phyloP scores from a whole-genome alignment of 2,329 filamentous ascomycete species.

The Phaeosphaeriaceae sp. region DNA sequence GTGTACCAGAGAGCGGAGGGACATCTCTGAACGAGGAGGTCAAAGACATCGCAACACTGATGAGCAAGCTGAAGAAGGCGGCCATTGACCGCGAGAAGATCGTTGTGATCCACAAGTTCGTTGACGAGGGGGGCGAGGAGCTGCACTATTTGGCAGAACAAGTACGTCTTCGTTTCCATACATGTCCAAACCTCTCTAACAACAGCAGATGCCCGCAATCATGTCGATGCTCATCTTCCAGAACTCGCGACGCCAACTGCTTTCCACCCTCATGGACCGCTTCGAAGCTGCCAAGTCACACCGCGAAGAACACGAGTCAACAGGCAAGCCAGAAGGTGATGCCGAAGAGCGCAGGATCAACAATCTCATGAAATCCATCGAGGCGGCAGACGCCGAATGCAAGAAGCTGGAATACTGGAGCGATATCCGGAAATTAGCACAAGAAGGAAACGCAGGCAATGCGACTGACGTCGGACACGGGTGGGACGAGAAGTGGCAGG shows the following conservation, averaged over 20 bases:
- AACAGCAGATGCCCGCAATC: constrained; percentile 38
- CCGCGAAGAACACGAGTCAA: constrained; percentile 54
- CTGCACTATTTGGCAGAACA: constrained; percentile 74
- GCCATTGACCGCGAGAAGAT: constrained; percentile 92
- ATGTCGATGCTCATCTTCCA: constrained; percentile 85
- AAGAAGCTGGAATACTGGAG: constrained; percentile 86
- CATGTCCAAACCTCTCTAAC: constrained; percentile 17
- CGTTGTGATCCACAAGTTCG: constrained; percentile 80
- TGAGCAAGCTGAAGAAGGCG: constrained; percentile 71
- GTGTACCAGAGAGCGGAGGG: constrained; percentile 34
- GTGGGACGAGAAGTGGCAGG: constrained; percentile 49
- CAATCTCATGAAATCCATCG: constrained; percentile 75
- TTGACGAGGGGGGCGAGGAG: constrained; percentile 75
- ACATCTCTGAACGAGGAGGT: constrained; percentile 61
- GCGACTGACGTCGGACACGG: constrained; percentile 38
- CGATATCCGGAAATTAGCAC: constrained; percentile 61
- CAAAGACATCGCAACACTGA: constrained; percentile 70
- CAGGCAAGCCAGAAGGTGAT: constrained; percentile 53
- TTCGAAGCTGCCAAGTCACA: constrained; percentile 63
- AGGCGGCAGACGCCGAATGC: constrained; percentile 81
- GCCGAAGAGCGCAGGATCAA: constrained; percentile 63
- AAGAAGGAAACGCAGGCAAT: constrained; percentile 44
- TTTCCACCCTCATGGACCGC: constrained; percentile 68
- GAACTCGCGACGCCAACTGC: constrained; percentile 78
- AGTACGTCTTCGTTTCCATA: constrained; percentile 40